These are phyloP conservation scores for Pontederia crassipes DNA, from an alignment of 176 grass and related monocot genomes.

Conservation along the genomic window DNA sequence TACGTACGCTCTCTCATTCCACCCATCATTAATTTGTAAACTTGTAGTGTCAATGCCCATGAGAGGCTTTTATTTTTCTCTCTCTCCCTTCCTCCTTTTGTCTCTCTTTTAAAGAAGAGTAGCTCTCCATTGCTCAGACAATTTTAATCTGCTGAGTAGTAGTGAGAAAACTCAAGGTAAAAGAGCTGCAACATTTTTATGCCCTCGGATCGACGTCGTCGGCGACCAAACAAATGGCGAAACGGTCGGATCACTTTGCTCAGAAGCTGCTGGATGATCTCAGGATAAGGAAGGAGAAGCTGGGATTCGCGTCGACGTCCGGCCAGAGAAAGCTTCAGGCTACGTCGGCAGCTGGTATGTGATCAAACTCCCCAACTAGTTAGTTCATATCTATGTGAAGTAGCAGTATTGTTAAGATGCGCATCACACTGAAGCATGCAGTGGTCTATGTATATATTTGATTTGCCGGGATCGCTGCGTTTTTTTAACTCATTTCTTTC, in stretches of 20 bases:
- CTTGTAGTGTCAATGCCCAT: too few species aligned
- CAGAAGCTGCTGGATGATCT: constrained; percentile 90
- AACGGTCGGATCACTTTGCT: constrained; percentile 52
- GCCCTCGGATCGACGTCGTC: background rate
- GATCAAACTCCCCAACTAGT: constrained; percentile 1
- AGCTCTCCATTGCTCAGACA: too few species aligned
- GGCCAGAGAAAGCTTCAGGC: constrained; percentile 11
- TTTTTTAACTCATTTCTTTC: too few species aligned
- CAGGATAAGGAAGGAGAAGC: constrained; percentile 56
- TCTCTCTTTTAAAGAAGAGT: too few species aligned
- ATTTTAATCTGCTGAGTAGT: too few species aligned
- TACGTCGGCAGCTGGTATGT: constrained; percentile 23
- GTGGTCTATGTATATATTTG: too few species aligned
- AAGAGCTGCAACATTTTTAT: background rate
- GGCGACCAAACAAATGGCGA: constrained; percentile 1
- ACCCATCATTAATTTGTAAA: too few species aligned
- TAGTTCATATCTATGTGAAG: background rate
- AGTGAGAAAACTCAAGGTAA: background rate
- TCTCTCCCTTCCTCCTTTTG: too few species aligned
- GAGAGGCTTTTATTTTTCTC: too few species aligned
- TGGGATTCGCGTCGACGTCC: constrained; percentile 43
- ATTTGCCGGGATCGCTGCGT: too few species aligned
- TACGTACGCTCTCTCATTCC: background rate
- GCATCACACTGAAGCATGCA: background rate
- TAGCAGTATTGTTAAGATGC: background rate